phyloP scores from a whole-genome alignment of 2,329 filamentous ascomycete genomes.

The Aureobasidium sp. region DNA sequence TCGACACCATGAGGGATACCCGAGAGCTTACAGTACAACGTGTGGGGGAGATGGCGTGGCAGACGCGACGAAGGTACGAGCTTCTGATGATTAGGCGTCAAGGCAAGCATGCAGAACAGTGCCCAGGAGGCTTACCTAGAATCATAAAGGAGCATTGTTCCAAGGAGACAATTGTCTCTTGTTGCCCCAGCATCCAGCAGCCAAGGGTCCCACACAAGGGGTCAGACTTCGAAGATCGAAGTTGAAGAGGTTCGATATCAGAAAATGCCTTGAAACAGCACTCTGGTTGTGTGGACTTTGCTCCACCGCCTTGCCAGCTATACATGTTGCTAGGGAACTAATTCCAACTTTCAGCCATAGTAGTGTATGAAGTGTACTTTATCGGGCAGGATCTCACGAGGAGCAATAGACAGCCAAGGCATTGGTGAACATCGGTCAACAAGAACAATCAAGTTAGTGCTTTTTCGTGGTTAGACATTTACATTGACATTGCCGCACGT shows the following conservation, averaged over 20 bases:
- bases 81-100: slow-evolving; percentile 1
- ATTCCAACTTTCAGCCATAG: background rate
- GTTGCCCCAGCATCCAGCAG: slow-evolving; percentile 2
- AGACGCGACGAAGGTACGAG: background rate
- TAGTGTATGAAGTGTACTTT: background rate
- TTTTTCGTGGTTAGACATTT: background rate
- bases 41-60: slow-evolving; percentile 8
- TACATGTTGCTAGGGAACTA: background rate
- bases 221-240: background rate
- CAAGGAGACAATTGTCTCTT: background rate
- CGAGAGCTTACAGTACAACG: background rate
- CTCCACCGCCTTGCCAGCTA: background rate
- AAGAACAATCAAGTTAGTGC: background rate
- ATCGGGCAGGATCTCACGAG: background rate
- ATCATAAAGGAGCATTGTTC: background rate
- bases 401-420: background rate
- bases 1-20: background rate
- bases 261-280: background rate
- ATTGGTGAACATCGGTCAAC: background rate
- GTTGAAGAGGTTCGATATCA: background rate
- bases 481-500: background rate
- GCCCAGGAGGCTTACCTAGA: background rate
- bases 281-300: background rate
- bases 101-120: background rate
- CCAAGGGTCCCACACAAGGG: background rate